A percentile compares a stretch with the other conserved stretches of the same genome.
Evolutionary conservation across 2,329 filamentous ascomycete species (phyloP).

Genomic region (Exophiala sideris): DNA sequence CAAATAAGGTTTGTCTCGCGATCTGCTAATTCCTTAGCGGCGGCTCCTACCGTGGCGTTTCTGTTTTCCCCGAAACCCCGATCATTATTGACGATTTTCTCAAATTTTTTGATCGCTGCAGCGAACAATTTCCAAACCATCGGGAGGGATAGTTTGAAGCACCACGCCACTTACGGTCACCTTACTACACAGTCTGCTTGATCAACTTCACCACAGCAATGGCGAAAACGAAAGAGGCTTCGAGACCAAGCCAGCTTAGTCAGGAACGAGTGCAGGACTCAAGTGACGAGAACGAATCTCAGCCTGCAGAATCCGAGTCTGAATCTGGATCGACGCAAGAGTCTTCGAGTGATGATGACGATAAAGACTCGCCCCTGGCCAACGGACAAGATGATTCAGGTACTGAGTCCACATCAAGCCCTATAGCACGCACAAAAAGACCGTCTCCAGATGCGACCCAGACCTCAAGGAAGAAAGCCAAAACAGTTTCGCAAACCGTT

Average conservation of each 20-base stretch:
- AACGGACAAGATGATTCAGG: conserved; percentile 8
- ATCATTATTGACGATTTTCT: neutral
- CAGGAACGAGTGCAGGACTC: conserved; percentile 21
- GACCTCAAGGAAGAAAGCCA: conserved; percentile 4
- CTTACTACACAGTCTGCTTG: neutral
- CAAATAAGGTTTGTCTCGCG: neutral
- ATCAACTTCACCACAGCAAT: neutral
- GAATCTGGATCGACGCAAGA: conserved; percentile 4
- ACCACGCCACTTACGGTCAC: neutral
- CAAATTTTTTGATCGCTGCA: neutral
- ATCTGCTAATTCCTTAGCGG: neutral
- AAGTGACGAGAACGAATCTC: conserved; percentile 18
- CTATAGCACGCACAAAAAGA: conserved; percentile 15
- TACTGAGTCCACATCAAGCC: conserved; percentile 6
- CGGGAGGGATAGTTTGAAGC: neutral
- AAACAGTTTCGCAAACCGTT: conserved; percentile 3
- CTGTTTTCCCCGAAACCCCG: neutral
- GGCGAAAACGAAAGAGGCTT: conserved; percentile 7
- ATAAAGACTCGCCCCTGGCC: neutral
- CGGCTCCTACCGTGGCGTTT: conserved; percentile 4
- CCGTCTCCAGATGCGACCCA: conserved; percentile 1
- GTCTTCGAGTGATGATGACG: neutral
- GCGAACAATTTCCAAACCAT: neutral
- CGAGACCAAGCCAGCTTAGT: conserved; percentile 16
- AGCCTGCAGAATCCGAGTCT: neutral